Conservation (phyloP, 2,329 filamentous ascomycete species). For the Chaetomium sp. region DNA sequence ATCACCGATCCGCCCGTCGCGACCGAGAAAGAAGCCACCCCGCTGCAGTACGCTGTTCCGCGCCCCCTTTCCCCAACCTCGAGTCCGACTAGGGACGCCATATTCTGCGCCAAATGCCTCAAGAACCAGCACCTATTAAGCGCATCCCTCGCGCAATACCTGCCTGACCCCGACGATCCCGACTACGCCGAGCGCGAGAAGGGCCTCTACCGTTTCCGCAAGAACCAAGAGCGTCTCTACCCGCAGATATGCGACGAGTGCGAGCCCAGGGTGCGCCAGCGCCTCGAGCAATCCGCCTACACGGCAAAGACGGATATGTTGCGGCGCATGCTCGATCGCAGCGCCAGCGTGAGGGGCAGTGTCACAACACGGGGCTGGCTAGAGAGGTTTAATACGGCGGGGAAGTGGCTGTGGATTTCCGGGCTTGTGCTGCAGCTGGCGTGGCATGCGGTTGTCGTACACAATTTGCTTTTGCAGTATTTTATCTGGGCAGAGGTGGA, state of each 20-base stretch:
- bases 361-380: conserved; percentile 46
- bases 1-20: conserved; percentile 83
- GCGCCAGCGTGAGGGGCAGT: conserved; percentile 50
- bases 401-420: conserved; percentile 52
- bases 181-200: conserved; percentile 69
- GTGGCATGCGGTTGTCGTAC: conserved; percentile 52
- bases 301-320: conserved; percentile 82
- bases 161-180: conserved; percentile 66
- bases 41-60: conserved; percentile 51
- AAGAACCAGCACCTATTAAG: conserved; percentile 87
- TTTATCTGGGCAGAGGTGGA: conserved; percentile 12
- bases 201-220: conserved; percentile 69
- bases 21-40: conserved; percentile 49
- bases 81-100: conserved; percentile 39
- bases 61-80: conserved; percentile 44
- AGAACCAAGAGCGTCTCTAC: conserved; percentile 76
- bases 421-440: conserved; percentile 50
- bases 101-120: conserved; percentile 76
- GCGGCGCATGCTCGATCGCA: conserved; percentile 70
- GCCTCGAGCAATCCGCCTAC: conserved; percentile 73
- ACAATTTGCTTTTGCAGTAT: conserved; percentile 31
- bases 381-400: conserved; percentile 48
- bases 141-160: conserved; percentile 75
- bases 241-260: conserved; percentile 86
- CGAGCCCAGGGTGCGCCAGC: conserved; percentile 69